These are phyloP conservation scores for Fusarium aywerte DNA, from an alignment of 2,329 filamentous ascomycete species.

Conservation along the genomic window DNA sequence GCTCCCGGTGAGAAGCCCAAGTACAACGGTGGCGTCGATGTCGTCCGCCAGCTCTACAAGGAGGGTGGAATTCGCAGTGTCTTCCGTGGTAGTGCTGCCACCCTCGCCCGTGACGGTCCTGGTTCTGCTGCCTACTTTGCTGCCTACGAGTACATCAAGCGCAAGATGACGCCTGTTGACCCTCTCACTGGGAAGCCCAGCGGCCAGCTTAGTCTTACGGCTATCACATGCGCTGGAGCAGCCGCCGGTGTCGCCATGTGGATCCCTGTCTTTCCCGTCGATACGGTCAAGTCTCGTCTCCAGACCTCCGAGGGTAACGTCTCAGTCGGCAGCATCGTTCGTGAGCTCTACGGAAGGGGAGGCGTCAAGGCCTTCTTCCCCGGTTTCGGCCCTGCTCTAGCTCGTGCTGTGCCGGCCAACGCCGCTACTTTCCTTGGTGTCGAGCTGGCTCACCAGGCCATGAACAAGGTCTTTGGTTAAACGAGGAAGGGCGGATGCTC, in stretches of 20 bases:
- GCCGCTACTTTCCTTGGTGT: conserved; percentile 93
- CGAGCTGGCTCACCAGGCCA: conserved; percentile 83
- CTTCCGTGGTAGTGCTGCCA: conserved; percentile 91
- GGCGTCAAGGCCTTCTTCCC: conserved; percentile 96
- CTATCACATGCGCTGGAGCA: conserved; percentile 87
- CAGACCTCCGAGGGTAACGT: conserved; percentile 91
- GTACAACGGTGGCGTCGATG: conserved; percentile 87
- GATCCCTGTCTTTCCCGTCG: conserved; percentile 97
- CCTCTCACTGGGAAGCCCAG: conserved; percentile 74
- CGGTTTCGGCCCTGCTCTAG: conserved; percentile 90
- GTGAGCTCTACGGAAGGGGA: conserved; percentile 82
- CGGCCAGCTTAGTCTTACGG: conserved; percentile 82
- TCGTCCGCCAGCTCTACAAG: conserved; percentile 91
- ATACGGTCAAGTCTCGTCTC: conserved; percentile 93
- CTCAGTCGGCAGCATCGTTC: conserved; percentile 81
- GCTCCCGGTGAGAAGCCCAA: conserved; percentile 91
- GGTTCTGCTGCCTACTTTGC: conserved; percentile 97
- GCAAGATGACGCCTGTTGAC: conserved; percentile 84
- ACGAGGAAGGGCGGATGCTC: background rate
- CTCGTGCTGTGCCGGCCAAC: conserved; percentile 93
- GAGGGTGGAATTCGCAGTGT: conserved; percentile 91
- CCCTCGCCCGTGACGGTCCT: conserved; percentile 91
- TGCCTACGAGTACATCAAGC: conserved; percentile 96
- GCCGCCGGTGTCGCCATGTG: conserved; percentile 97
- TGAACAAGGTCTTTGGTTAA: conserved; percentile 76